Percentiles rank a stretch among this genome's conserved stretches.
Conservation (phyloP, 345 rosid species). For the Brassica nigra region DNA sequence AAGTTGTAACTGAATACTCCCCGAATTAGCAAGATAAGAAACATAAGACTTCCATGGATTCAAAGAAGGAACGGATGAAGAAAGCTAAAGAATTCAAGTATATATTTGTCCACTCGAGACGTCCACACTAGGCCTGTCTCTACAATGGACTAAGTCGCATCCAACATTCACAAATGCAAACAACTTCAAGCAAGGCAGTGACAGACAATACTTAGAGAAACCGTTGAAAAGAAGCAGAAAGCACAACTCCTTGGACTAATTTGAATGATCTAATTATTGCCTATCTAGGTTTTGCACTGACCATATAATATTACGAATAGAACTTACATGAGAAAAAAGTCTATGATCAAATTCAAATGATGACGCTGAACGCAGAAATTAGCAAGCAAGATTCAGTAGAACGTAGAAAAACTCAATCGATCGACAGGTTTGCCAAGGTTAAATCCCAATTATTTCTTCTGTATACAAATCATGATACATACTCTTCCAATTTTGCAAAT, state of each 20-base stretch:
- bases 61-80: background rate
- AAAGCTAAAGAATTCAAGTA: background rate
- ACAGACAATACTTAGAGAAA: background rate
- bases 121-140: background rate
- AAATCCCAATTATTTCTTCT: background rate
- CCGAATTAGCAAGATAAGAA: background rate
- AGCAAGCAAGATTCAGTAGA: background rate
- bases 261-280: background rate
- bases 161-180: background rate
- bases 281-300: background rate
- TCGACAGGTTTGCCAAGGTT: background rate
- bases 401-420: background rate
- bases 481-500: background rate
- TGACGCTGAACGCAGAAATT: background rate
- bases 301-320: background rate
- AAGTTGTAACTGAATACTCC: background rate
- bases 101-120: background rate
- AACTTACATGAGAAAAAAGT: background rate
- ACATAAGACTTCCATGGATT: background rate
- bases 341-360: background rate
- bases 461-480: conserved; percentile 1
- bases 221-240: background rate
- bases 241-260: background rate
- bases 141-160: background rate
- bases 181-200: background rate